Conservation (phyloP, 1,284 basidiomycete species). For the Bondarzewia mesenterica region DNA sequence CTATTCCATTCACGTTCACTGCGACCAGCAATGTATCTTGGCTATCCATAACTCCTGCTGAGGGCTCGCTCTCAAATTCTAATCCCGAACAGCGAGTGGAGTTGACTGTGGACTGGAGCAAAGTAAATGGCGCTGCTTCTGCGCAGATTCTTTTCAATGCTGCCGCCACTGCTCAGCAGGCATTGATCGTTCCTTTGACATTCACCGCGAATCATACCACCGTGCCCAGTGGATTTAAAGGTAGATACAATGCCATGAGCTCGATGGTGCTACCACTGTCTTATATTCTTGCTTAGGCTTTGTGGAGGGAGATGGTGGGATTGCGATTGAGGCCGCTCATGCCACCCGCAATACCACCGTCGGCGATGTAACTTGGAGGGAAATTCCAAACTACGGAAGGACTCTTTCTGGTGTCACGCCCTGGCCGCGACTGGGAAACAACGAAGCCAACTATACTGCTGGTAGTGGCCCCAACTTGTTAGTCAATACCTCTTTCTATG, state of each 20-base stretch:
- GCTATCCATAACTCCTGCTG: slow-evolving; percentile 38
- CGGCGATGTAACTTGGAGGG: slow-evolving; percentile 45
- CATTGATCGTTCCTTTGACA: slow-evolving; percentile 27
- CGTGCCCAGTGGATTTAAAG: slow-evolving; percentile 37
- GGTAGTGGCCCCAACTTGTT: slow-evolving; percentile 51
- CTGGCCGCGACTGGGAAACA: slow-evolving; percentile 44
- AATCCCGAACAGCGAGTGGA: slow-evolving; percentile 49
- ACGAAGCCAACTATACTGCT: slow-evolving; percentile 45
- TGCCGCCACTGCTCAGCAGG: slow-evolving; percentile 29
- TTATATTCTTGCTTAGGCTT: slow-evolving; percentile 34
- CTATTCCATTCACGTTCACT: slow-evolving; percentile 47
- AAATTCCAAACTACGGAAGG: slow-evolving; percentile 49
- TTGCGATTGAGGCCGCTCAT: slow-evolving; percentile 62
- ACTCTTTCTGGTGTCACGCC: slow-evolving; percentile 56
- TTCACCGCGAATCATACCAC: slow-evolving; percentile 33
- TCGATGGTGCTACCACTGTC: neutral
- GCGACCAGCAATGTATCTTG: slow-evolving; percentile 43
- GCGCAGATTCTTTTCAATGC: slow-evolving; percentile 43
- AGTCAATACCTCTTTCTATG: slow-evolving; percentile 17
- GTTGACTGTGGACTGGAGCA: slow-evolving; percentile 52
- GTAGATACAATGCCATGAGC: slow-evolving; percentile 22
- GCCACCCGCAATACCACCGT: slow-evolving; percentile 43
- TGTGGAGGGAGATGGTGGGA: slow-evolving; percentile 53
- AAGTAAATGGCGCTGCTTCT: slow-evolving; percentile 33
- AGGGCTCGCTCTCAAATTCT: slow-evolving; percentile 41